Evolutionary conservation across 2,329 filamentous ascomycete species (phyloP).

Genomic region (Colletotrichum tofieldiae): DNA sequence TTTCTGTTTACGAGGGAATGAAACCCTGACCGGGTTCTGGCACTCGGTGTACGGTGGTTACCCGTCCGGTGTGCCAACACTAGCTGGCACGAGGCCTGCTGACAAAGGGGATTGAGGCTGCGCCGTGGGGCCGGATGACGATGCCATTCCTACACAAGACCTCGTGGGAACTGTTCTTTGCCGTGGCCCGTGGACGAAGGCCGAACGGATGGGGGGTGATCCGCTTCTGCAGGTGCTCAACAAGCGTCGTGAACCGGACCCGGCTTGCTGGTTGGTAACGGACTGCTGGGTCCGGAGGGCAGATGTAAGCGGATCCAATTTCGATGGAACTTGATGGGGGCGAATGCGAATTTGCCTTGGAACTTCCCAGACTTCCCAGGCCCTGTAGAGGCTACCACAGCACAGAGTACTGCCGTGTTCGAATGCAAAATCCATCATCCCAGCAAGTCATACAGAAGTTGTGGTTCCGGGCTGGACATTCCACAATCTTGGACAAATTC

Average conservation of each 20-base stretch:
- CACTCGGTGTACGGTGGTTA: conserved; percentile 20
- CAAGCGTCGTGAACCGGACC: background rate
- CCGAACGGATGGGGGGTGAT: background rate
- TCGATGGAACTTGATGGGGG: conserved; percentile 22
- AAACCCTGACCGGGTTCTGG: conserved; percentile 31
- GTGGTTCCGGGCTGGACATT: background rate
- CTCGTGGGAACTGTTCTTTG: background rate
- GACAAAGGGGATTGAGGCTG: conserved; percentile 8
- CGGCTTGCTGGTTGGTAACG: conserved; percentile 17
- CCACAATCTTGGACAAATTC: conserved; percentile 1
- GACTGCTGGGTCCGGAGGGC: background rate
- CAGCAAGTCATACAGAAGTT: background rate
- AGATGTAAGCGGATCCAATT: conserved; percentile 10
- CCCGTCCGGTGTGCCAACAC: conserved; percentile 20
- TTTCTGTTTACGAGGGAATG: conserved; percentile 22
- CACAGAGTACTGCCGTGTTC: too few species aligned
- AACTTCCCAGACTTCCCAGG: background rate
- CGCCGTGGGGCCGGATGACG: conserved; percentile 25
- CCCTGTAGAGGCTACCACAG: background rate
- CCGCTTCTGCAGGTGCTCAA: background rate
- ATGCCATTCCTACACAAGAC: conserved; percentile 28
- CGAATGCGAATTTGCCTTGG: conserved; percentile 13
- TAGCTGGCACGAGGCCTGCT: background rate
- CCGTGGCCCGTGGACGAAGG: background rate
- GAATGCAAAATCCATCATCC: conserved; percentile 32